Evolutionary conservation across 1,284 basidiomycete species (phyloP).

Genomic region (Pseudozyma thailandica): DNA sequence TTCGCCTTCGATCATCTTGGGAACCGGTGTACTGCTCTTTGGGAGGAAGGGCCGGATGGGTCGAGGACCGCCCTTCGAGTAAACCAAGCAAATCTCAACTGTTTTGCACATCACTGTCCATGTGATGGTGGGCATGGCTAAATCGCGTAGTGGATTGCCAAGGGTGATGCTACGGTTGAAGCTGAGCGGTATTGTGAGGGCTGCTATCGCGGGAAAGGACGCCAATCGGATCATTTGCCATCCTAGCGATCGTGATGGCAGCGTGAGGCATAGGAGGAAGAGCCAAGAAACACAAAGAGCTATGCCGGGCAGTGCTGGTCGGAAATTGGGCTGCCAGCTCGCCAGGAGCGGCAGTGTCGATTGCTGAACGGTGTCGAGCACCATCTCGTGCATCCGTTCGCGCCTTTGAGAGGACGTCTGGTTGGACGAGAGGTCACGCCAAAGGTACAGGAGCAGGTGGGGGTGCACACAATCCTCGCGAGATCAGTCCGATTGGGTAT

Average conservation of each 20-base stretch:
- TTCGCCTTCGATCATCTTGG: constrained; percentile 8
- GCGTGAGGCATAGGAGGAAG: constrained; percentile 31
- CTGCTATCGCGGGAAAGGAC: constrained; percentile 19
- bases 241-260: constrained; percentile 13
- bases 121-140: constrained; percentile 29
- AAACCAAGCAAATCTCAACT: constrained; percentile 28
- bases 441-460: not conserved
- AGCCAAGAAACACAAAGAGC: constrained; percentile 25
- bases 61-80: constrained; percentile 26
- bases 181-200: constrained; percentile 6
- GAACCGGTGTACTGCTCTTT: constrained; percentile 4
- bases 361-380: not conserved
- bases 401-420: not conserved
- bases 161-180: constrained; percentile 26
- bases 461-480: not conserved
- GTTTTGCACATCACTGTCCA: constrained; percentile 37
- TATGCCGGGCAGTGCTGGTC: constrained; percentile 16
- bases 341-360: constrained; percentile 3
- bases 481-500: not conserved
- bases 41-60: constrained; percentile 30
- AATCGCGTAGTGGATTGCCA: constrained; percentile 38
- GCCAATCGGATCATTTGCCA: constrained; percentile 28
- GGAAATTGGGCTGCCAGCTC: constrained; percentile 42
- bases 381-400: constrained; percentile 3
- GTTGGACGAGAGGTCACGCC: not conserved